Base-by-base conservation (phyloP, 2,329 filamentous ascomycete genomes). In the Rutstroemia sp. region DNA sequence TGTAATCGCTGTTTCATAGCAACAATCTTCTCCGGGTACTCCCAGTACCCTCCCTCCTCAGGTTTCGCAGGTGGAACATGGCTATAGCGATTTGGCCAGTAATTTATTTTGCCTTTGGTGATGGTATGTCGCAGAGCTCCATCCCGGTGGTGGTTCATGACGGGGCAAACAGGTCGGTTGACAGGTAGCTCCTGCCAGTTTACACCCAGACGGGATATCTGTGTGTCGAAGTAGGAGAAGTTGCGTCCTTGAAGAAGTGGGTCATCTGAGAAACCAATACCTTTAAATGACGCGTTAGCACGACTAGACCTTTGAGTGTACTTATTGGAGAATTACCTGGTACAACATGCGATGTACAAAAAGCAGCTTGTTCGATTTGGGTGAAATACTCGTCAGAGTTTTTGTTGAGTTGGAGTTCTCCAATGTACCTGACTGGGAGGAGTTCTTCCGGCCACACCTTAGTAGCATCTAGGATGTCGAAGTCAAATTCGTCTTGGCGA, bases 381-480 rank as follows among this genome's bases (percentile, higher is more conserved):
- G 88, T 77, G 72, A 94, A 94, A 74, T 81, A 94, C 67, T 95
- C 88, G 61, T 92, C 88, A 1, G 87, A 73, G 70, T 90, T 92
- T 54, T 80, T 80, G 75, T 94, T 92, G 5, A 95, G 78, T 67
- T 92, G 85, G 1, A 95, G 69, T 70, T 92, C 82, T 41, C 88
- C 90, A 56, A 95, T 88, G 67, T 90, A 89, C 7, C 86, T 80
- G 19, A 92, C 77, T 0, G 89, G 89, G 0, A 91, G 75, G 0
- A 84, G 72, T 12, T 92, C 86, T 67, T 94, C 87, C 0, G 89
- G 90, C 88, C 89, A 94, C 25, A 92, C 71, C 73, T 95, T 94
- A 39, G 90, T 95, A 0, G 89, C 85, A 63, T 95, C 90, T 1
- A 95, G 79, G 30, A 92, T 86, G 65, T 94, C 90, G 42, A 73